Evolutionary conservation across 345 rosid species (phyloP), one percentile per base, ranked within the genome.

Genomic region (Gossypium mustelinum): DNA sequence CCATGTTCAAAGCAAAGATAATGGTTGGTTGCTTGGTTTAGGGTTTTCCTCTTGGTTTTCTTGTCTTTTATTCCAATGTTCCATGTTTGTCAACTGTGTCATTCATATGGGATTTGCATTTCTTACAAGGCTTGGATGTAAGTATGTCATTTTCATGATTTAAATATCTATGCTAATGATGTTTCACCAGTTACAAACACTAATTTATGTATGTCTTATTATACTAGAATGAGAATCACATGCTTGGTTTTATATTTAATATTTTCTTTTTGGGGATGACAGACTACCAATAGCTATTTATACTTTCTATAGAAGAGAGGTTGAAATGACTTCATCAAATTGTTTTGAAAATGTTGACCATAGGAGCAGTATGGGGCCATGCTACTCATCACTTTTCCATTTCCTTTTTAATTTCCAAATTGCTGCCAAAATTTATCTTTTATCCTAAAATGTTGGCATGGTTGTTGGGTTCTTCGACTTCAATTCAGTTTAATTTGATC

Each of bases 21-120:
- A 34, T 8, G 72, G 58, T 76, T 3, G 69, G 52, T 76, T 80
- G 77, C 78, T 80, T 80, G 9, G 45, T 25, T 34, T 34, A 17
- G 41, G 71, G 76, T 75, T 70, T 64, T 55, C 7, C 34, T 0
- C 11, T 61, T 45, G 73, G 68, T 29, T 43, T 34, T n/a, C 10
- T 56, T 68, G 2, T 17, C 41, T 69, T 51, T 51, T 69, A 27
- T 52, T 52, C 60, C n/a, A 50, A 16, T 39, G 20, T 64, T 56
- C 29, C 5, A 17, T 4, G 41, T 65, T 16, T 14, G 14, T 59
- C 47, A 34, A 9, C 68, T 2, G 18, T 3, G 3, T 8, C 50
- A 45, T 8, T 11, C 50, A 11, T 45, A 20, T 8, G 48, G 34
- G 63, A 11, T 4, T 58, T 67, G 12, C 54, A 11, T 57, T 1